Conservation (phyloP, 495 filamentous ascomycete genomes). For the Talaromyces adpressus region DNA sequence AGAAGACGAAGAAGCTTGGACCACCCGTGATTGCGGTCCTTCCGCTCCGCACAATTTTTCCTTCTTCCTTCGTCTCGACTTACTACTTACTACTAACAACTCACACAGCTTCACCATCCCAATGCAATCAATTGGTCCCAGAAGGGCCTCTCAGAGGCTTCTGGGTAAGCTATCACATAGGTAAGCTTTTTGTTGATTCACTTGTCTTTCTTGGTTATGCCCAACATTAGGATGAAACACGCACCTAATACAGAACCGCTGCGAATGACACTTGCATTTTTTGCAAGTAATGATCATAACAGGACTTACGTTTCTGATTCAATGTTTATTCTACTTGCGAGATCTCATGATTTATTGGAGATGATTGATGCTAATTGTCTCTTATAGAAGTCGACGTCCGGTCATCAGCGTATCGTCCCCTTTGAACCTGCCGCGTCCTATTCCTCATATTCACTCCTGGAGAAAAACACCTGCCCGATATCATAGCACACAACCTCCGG, state of each 20-base stretch:
- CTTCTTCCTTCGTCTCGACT: conserved; percentile 13
- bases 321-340: conserved; percentile 7
- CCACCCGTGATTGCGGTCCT: conserved; percentile 21
- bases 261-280: conserved; percentile 67
- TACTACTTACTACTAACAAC: conserved; percentile 10
- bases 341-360: not conserved
- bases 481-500: conserved; percentile 27
- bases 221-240: conserved; percentile 43
- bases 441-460: conserved; percentile 5
- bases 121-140: conserved; percentile 34
- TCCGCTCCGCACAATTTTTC: conserved; percentile 14
- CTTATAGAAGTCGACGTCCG: not conserved
- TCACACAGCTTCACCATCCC: conserved; percentile 9
- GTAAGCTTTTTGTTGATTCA: conserved; percentile 24
- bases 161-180: conserved; percentile 13
- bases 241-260: conserved; percentile 73
- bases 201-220: conserved; percentile 3
- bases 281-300: conserved; percentile 34
- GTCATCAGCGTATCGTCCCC: not conserved
- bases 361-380: not conserved
- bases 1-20: conserved; percentile 26
- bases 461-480: not conserved
- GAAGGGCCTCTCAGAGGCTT: conserved; percentile 23
- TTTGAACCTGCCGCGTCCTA: not conserved
- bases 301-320: conserved; percentile 19